Conservation (phyloP, 805 yeast genomes). For the Cyberlindnera saturnus region DNA sequence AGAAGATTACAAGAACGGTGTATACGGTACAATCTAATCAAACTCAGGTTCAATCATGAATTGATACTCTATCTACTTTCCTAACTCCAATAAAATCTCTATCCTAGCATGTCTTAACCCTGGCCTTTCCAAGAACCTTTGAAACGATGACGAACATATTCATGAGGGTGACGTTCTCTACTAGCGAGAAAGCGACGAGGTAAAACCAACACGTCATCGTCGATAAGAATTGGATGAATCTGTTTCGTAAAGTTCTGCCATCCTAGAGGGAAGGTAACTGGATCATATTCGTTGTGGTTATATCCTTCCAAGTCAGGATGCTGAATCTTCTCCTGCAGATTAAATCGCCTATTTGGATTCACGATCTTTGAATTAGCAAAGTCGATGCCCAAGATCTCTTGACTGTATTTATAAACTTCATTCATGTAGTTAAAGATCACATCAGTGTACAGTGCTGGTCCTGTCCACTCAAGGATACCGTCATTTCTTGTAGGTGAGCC, state of each 20-base stretch:
- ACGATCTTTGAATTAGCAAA: not conserved
- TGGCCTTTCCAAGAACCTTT: conserved; percentile 49
- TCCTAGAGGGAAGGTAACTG: conserved; percentile 1
- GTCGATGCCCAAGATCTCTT: not conserved
- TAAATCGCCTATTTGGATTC: not conserved
- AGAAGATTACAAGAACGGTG: conserved; percentile 23
- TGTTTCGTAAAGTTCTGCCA: conserved; percentile 5
- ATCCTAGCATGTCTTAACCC: not conserved
- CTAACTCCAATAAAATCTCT: too few relatives aligned
- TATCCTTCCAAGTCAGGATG: not conserved
- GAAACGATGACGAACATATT: conserved; percentile 51
- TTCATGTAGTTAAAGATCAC: conserved; percentile 32
- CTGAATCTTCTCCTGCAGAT: not conserved
- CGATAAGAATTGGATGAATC: conserved; percentile 3
- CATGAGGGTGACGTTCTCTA: conserved; percentile 35
- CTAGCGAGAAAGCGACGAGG: conserved; percentile 65
- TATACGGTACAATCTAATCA: conserved; percentile 19
- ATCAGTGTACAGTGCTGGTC: conserved; percentile 46
- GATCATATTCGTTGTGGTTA: conserved; percentile 1
- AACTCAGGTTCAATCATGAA: not conserved
- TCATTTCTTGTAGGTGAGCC: conserved; percentile 55
- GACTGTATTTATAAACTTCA: conserved; percentile 4
- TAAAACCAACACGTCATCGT: conserved; percentile 62
- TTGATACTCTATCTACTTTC: too few relatives aligned
- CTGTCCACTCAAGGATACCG: conserved; percentile 51